Base-by-base conservation (phyloP, 371 early-diverging fungal genomes). In the Mortierella sp. region DNA sequence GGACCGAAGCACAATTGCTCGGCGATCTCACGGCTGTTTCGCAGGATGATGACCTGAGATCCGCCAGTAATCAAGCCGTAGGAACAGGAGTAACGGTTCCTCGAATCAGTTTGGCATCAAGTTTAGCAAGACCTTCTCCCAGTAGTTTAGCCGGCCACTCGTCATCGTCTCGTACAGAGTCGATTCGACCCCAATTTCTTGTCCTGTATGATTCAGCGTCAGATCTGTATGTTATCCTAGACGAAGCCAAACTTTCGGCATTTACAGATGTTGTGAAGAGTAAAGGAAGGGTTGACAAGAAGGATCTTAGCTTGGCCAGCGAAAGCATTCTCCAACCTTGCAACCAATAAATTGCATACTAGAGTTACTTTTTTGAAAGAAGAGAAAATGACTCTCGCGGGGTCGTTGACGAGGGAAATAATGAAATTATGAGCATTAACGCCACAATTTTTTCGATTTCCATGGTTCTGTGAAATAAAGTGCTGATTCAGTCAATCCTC, bases 1-100 rank as follows among this genome's bases (percentile, higher is more conserved):
- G 81, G 59, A 72, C 81, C 6, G 81, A 81, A 52, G 53, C 75
- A 1, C 76, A 75, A 41, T 28, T 81, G 43, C 32, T 65, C 2
- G 71, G 63, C 43, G 81, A 81, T 32, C 60, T 81, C 28, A 53
- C 43, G 5, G 76, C 70, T 4, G 65, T 81, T 28, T 60, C 81
- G 11, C 65, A 67, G 47, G 69, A 81, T 8, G 67, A 69, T 10
- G 59, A 50, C 41, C 3, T 28, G 19, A 52, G 36, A 43, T 47
- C 63, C 21, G 24, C 41, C 43, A 55, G 28, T 28, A 28, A 28
- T 21, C 45, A 24, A 7, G 16, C 38, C 33, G 22, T 41, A 41
- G 47, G 36, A 28, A 53, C 47, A 22, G 41, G 21, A 2, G 1
- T 32, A 1, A n/a, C 43, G 4, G 36, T 48, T 8, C 52, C 59